phyloP scores from a whole-genome alignment of 2,329 filamentous ascomycete genomes.

The Calonectria pseudoturangicola region DNA sequence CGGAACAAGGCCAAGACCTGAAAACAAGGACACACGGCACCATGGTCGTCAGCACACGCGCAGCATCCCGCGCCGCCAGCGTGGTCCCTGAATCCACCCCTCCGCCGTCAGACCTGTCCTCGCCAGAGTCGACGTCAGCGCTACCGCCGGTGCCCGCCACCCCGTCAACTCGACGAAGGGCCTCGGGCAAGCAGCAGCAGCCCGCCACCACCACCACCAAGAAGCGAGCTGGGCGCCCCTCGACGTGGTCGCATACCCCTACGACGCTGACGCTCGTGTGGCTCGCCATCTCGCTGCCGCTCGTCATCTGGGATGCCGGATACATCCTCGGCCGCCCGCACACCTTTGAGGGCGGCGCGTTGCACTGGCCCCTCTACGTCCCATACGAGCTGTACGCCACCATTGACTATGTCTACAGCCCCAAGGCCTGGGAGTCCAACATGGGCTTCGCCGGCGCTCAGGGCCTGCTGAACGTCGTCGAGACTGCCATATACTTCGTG shows the following conservation, averaged over 20 bases:
- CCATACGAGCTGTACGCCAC: constrained; percentile 88
- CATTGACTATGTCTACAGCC: constrained; percentile 89
- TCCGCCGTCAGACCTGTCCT: constrained; percentile 42
- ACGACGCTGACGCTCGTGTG: constrained; percentile 75
- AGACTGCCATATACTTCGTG: constrained; percentile 78
- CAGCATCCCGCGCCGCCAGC: constrained; percentile 58
- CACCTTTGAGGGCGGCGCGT: constrained; percentile 85
- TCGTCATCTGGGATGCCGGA: constrained; percentile 87
- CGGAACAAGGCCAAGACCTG: constrained; percentile 15
- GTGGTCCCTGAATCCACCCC: constrained; percentile 50
- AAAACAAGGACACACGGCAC: constrained; percentile 23
- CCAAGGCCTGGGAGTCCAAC: constrained; percentile 78
- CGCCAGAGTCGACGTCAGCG: constrained; percentile 32
- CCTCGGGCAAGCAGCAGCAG: constrained; percentile 39
- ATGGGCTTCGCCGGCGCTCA: constrained; percentile 89
- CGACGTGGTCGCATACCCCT: constrained; percentile 67
- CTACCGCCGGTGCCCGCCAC: constrained; percentile 38
- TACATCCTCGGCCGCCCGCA: constrained; percentile 89
- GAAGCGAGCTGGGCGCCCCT: constrained; percentile 39
- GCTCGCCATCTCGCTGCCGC: constrained; percentile 83
- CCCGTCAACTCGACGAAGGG: constrained; percentile 45
- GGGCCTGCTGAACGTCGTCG: constrained; percentile 79
- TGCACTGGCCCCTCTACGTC: constrained; percentile 83
- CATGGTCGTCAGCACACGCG: constrained; percentile 64
- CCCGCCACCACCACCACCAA: constrained; percentile 38